These are phyloP conservation scores for Hysterium pulicare DNA, from an alignment of 2,329 filamentous ascomycete genomes.

Conservation along the genomic window DNA sequence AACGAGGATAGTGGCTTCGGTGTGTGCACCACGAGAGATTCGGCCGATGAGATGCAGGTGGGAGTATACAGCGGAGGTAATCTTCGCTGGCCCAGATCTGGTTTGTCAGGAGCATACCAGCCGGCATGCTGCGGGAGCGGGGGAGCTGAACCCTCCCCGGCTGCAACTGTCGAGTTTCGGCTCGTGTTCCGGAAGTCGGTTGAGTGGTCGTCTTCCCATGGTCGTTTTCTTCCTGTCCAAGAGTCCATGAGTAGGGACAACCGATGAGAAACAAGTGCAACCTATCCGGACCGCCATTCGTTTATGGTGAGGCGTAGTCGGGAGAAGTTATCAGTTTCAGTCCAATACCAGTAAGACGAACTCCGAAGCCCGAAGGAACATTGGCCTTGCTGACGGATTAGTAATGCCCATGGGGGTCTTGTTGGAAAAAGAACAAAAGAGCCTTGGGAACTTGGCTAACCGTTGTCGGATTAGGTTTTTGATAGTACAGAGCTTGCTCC, in stretches of 20 bases:
- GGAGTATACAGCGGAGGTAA: slow-evolving; percentile 23
- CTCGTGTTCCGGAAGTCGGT: slow-evolving; percentile 13
- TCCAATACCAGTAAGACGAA: slow-evolving; percentile 7
- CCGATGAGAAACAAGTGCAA: slow-evolving; percentile 14
- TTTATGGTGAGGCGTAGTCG: slow-evolving; percentile 11
- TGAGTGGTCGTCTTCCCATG: slow-evolving; percentile 26
- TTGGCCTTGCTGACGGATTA: slow-evolving; percentile 18
- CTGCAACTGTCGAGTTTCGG: slow-evolving; percentile 12
- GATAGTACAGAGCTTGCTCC: too few relatives aligned
- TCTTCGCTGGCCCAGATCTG: slow-evolving; percentile 16
- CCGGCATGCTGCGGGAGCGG: slow-evolving; percentile 27
- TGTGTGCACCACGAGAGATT: slow-evolving; percentile 7
- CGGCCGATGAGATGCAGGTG: slow-evolving; percentile 15
- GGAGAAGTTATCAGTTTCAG: slow-evolving; percentile 13
- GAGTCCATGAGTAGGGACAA: slow-evolving; percentile 27
- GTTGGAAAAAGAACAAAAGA: slow-evolving; percentile 12
- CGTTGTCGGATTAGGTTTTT: too few relatives aligned
- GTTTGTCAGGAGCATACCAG: slow-evolving; percentile 19
- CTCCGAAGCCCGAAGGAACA: slow-evolving; percentile 8
- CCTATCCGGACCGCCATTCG: slow-evolving; percentile 24
- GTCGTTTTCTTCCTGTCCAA: slow-evolving; percentile 25
- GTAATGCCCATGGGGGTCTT: slow-evolving; percentile 13
- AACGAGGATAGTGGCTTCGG: slow-evolving; percentile 8
- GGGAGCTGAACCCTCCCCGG: slow-evolving; percentile 14
- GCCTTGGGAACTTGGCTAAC: too few relatives aligned